Percentiles rank a stretch among this genome's conserved stretches.
phyloP scores from a whole-genome alignment of 345 rosid genomes.

The Euphorbia peplus region DNA sequence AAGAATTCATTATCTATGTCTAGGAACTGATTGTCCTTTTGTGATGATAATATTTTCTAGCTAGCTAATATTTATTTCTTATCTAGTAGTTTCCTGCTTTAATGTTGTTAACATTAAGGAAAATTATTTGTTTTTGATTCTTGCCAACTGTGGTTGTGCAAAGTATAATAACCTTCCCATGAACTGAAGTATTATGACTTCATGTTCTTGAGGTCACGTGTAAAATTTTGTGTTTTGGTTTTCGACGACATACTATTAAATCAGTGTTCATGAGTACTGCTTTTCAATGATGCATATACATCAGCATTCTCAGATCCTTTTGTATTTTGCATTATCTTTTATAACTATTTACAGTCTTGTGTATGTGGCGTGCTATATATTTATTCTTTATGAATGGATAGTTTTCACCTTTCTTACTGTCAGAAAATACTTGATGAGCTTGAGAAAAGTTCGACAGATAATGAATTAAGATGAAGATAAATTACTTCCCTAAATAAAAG shows the following conservation, averaged over 20 bases:
- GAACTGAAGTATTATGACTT: background rate
- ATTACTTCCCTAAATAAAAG: background rate
- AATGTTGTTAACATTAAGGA: background rate
- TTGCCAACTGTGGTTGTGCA: background rate
- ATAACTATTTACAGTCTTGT: background rate
- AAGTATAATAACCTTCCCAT: background rate
- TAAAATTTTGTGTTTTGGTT: background rate
- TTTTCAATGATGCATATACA: background rate
- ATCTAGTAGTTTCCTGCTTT: background rate
- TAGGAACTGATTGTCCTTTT: background rate
- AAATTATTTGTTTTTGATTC: background rate
- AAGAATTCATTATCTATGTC: background rate
- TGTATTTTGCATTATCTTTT: background rate
- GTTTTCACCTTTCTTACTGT: background rate
- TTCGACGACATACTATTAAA: background rate
- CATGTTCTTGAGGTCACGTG: background rate
- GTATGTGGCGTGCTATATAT: background rate
- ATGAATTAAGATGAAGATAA: background rate
- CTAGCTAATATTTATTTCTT: background rate
- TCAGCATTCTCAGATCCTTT: background rate
- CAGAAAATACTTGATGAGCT: background rate
- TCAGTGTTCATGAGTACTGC: constrained; percentile 2
- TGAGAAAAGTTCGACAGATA: background rate
- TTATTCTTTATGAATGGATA: background rate
- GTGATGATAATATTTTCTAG: background rate